Percentiles rank a stretch among this genome's conserved stretches.
Evolutionary conservation across 306 rosid genomes (phyloP).

Genomic region (Geum urbanum): DNA sequence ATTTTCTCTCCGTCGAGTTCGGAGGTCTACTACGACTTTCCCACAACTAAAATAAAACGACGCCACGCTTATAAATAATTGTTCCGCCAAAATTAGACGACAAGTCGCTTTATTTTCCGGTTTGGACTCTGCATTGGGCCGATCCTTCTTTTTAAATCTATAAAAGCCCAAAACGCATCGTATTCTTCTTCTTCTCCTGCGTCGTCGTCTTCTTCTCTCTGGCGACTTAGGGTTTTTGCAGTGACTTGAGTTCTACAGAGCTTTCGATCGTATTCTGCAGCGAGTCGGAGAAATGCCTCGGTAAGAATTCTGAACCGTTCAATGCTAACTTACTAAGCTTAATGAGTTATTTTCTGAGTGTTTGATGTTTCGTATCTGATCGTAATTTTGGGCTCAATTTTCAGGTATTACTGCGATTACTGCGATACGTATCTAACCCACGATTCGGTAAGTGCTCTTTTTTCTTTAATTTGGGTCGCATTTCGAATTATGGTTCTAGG

Average conservation of each 20-base stretch:
- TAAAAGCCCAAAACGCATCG: not conserved
- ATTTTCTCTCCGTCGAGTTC: not conserved
- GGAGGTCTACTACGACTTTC: not conserved
- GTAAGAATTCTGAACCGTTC: not conserved
- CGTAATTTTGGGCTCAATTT: not conserved
- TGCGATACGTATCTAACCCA: constrained; percentile 86
- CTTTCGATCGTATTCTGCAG: not conserved
- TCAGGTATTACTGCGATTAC: constrained; percentile 78
- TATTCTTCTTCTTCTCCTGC: not conserved
- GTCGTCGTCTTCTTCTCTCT: too few species aligned
- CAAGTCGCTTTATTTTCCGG: not conserved
- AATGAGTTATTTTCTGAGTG: not conserved
- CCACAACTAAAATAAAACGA: not conserved
- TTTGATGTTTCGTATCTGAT: not conserved
- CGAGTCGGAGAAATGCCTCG: constrained; percentile 23
- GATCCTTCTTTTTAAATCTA: not conserved
- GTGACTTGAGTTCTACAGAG: not conserved
- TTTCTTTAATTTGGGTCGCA: not conserved
- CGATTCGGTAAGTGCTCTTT: constrained; percentile 53
- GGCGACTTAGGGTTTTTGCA: constrained; percentile 18
- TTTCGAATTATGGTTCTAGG: not conserved
- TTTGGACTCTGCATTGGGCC: not conserved
- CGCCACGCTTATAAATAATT: not conserved
- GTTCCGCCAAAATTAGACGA: not conserved
- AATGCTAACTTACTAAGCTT: not conserved